Evolutionary conservation across 1,284 basidiomycete species (phyloP).

Genomic region (Tremellales sp.): DNA sequence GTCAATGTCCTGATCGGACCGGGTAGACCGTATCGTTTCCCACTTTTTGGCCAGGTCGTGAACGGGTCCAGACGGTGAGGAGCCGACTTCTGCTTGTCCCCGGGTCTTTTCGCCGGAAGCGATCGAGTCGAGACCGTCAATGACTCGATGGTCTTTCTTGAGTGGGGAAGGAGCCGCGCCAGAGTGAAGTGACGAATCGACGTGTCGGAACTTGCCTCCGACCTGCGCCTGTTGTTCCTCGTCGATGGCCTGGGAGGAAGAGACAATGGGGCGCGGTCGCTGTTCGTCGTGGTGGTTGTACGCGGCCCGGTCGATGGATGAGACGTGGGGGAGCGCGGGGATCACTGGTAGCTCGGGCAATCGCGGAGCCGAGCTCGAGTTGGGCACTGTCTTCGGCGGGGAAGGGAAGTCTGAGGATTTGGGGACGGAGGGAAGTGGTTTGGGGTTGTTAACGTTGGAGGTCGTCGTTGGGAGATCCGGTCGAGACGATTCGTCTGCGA

Average conservation of each 20-base stretch:
- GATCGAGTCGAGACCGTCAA: background rate
- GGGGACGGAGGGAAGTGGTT: conserved; percentile 21
- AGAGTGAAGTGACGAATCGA: no score
- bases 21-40: no score
- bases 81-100: no score
- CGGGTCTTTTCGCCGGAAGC: background rate
- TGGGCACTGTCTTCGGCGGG: background rate
- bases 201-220: background rate
- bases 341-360: conserved; percentile 4
- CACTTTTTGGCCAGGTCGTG: no score
- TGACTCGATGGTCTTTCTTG: background rate
- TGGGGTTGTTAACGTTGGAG: conserved; percentile 24
- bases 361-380: conserved; percentile 1
- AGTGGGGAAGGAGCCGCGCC: background rate
- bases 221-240: background rate
- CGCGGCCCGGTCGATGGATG: conserved; percentile 2
- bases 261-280: background rate
- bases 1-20: no score
- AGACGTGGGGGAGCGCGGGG: conserved; percentile 13
- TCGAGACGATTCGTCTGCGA: conserved; percentile 13
- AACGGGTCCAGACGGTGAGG: no score
- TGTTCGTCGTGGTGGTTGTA: background rate
- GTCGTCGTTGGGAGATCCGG: conserved; percentile 19
- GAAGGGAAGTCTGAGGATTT: background rate
- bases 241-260: background rate